These are phyloP conservation scores for Hemisphaericaspora xylanilytica DNA, from an alignment of 1,139 yeast genomes.

Conservation along the genomic window DNA sequence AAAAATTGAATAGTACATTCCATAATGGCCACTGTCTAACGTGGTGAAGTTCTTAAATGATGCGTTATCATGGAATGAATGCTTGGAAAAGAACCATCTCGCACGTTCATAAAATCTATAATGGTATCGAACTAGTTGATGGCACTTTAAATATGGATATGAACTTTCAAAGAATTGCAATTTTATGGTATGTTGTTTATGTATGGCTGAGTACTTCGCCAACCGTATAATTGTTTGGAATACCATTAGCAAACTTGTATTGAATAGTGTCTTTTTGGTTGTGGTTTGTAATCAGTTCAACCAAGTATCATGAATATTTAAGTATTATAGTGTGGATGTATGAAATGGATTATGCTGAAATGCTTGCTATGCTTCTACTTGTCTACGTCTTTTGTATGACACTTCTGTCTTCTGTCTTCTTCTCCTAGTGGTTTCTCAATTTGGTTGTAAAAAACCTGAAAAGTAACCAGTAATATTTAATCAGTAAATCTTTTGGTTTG, in stretches of 20 bases:
- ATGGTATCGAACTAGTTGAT: slow-evolving; percentile 21
- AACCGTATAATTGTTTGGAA: slow-evolving; percentile 14
- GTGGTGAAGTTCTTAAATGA: slow-evolving; percentile 22
- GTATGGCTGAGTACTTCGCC: slow-evolving; percentile 11
- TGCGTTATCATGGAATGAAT: background rate
- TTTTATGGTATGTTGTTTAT: slow-evolving; percentile 9
- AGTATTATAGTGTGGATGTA: background rate
- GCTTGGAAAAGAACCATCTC: slow-evolving; percentile 5
- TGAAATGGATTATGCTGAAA: background rate
- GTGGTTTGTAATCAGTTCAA: too few species aligned
- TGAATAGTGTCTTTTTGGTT: too few species aligned
- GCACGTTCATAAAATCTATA: slow-evolving; percentile 5
- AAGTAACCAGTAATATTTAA: too few species aligned
- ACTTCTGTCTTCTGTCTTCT: too few species aligned
- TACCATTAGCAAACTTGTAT: slow-evolving; percentile 9
- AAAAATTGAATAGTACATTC: slow-evolving; percentile 43
- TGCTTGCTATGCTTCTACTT: too few species aligned
- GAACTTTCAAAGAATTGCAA: slow-evolving; percentile 43
- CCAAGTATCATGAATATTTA: background rate
- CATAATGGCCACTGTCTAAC: slow-evolving; percentile 44
- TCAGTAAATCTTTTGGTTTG: too few species aligned
- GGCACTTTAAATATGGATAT: slow-evolving; percentile 32
- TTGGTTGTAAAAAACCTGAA: too few species aligned
- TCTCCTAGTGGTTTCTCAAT: too few species aligned
- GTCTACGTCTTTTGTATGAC: too few species aligned